Percentiles rank a stretch among this genome's conserved stretches.
Conservation (phyloP, 345 rosid genomes). For the Bruguiera parviflora region DNA sequence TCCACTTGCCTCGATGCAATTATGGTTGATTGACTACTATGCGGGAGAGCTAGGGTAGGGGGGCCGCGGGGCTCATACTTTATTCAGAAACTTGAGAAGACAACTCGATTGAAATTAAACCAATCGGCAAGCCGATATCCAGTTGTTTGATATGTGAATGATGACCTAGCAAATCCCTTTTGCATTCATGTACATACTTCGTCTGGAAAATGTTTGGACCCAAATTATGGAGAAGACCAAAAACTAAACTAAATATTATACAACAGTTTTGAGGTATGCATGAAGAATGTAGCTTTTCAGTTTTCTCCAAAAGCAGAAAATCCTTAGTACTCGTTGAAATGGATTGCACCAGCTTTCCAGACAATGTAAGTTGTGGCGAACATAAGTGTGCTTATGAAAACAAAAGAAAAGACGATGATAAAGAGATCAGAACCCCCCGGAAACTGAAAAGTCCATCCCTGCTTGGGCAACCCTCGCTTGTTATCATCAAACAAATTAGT, state of each 20-base stretch:
- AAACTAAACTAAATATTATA: constrained; percentile 3
- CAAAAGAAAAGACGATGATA: constrained; percentile 59
- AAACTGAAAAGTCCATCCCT: constrained; percentile 65
- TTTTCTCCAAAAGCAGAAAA: constrained; percentile 9
- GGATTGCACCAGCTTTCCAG: constrained; percentile 93
- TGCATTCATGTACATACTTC: constrained; percentile 14
- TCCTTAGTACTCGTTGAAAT: constrained; percentile 60
- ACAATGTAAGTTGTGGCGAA: constrained; percentile 77
- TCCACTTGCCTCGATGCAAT: not conserved
- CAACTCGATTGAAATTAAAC: not conserved
- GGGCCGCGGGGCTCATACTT: no score
- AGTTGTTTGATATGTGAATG: constrained; percentile 4
- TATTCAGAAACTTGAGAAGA: no score
- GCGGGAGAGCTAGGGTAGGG: no score
- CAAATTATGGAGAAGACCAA: constrained; percentile 14
- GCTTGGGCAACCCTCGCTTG: constrained; percentile 76
- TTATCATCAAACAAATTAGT: constrained; percentile 84
- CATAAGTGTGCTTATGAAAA: constrained; percentile 83
- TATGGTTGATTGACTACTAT: not conserved
- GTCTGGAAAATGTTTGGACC: constrained; percentile 5
- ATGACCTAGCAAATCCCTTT: not conserved
- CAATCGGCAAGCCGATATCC: not conserved
- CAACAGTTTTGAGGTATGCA: not conserved
- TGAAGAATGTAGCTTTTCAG: not conserved
- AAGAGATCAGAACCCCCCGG: constrained; percentile 78